These are phyloP conservation scores for Sphagnurus paluster DNA, from an alignment of 1,284 basidiomycete species.

Conservation along the genomic window DNA sequence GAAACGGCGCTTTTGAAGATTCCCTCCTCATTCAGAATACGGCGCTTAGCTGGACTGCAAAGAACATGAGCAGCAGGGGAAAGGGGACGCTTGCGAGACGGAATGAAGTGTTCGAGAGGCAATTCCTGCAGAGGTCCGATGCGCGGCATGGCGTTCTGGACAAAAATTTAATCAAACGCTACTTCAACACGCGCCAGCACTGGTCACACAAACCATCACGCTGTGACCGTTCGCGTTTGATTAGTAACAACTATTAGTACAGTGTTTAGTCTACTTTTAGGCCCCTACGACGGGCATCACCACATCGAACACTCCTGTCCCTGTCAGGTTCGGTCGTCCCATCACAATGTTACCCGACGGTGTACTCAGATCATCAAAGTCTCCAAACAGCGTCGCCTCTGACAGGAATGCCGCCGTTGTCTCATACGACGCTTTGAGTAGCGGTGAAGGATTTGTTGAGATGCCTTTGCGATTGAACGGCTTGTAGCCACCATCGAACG, in stretches of 20 bases:
- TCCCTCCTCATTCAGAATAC: constrained; percentile 61
- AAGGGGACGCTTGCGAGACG: constrained; percentile 34
- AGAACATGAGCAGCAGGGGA: constrained; percentile 49
- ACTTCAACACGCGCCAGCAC: constrained; percentile 9
- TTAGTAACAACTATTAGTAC: constrained; percentile 12
- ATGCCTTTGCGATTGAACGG: constrained; percentile 98
- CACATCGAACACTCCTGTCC: constrained; percentile 89
- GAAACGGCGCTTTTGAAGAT: constrained; percentile 40
- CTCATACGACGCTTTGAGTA: constrained; percentile 97
- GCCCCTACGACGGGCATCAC: constrained; percentile 55
- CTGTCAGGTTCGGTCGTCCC: constrained; percentile 79
- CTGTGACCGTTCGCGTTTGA: constrained; percentile 21
- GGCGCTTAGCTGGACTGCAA: constrained; percentile 66
- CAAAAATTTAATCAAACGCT: constrained; percentile 17
- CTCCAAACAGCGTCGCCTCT: constrained; percentile 92
- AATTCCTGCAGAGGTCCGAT: constrained; percentile 56
- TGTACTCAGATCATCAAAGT: constrained; percentile 89
- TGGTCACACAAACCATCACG: constrained; percentile 9
- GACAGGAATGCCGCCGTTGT: constrained; percentile 96
- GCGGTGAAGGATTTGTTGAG: constrained; percentile 86
- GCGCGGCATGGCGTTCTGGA: constrained; percentile 29
- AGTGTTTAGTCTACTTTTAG: constrained; percentile 10
- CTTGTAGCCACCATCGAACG: constrained; percentile 95
- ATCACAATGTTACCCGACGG: constrained; percentile 93
- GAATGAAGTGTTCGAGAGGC: constrained; percentile 54